phyloP scores from a whole-genome alignment of 2,329 filamentous ascomycete genomes.

The Botrytis pseudocinerea region DNA sequence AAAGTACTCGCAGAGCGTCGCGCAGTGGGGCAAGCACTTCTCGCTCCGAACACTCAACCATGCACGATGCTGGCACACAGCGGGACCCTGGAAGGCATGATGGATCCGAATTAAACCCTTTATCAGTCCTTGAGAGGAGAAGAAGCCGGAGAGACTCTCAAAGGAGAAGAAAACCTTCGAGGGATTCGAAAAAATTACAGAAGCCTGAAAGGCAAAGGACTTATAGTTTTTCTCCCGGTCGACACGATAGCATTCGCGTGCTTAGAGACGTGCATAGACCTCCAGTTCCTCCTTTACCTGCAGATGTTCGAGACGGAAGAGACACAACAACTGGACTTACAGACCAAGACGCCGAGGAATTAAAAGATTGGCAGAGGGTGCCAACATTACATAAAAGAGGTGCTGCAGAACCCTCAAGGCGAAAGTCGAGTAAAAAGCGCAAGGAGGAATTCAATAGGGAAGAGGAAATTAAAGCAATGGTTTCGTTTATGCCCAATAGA shows the following conservation, averaged over 20 bases:
- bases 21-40: slow-evolving; percentile 55
- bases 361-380: slow-evolving; percentile 46
- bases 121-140: slow-evolving; percentile 38
- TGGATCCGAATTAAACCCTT: slow-evolving; percentile 39
- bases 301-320: slow-evolving; percentile 33
- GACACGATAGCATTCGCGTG: slow-evolving; percentile 54
- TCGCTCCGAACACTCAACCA: slow-evolving; percentile 54
- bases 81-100: slow-evolving; percentile 38
- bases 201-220: slow-evolving; percentile 52
- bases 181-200: slow-evolving; percentile 42
- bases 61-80: slow-evolving; percentile 40
- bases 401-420: slow-evolving; percentile 60
- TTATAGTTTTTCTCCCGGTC: slow-evolving; percentile 64
- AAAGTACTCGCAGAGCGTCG: slow-evolving; percentile 64
- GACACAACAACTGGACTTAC: slow-evolving; percentile 29
- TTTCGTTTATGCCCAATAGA: slow-evolving; percentile 64
- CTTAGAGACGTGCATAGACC: slow-evolving; percentile 36
- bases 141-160: slow-evolving; percentile 41
- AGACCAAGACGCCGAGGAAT: slow-evolving; percentile 32
- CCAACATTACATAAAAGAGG: slow-evolving; percentile 63
- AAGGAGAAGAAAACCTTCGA: slow-evolving; percentile 38
- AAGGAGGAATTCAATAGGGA: slow-evolving; percentile 76
- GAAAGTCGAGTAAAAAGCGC: slow-evolving; percentile 75
- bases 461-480: slow-evolving; percentile 86
- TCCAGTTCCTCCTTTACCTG: slow-evolving; percentile 37